Evolutionary conservation across 139 green algal genomes (phyloP).

Genomic region (Monoraphidium neglectum): DNA sequence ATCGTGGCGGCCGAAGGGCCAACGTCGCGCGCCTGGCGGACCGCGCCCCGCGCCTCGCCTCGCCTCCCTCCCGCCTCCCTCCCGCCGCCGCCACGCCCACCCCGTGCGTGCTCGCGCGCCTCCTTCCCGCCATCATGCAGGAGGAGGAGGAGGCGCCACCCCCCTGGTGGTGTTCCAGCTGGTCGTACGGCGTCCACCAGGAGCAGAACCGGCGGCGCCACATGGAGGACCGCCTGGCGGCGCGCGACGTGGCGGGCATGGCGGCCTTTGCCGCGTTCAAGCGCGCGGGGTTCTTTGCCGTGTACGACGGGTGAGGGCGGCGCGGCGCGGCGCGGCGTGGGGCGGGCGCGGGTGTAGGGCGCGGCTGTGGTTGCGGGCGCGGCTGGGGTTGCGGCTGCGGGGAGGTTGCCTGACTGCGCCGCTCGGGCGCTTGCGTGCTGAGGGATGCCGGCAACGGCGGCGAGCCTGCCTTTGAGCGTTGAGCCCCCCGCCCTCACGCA

Average conservation of each 20-base stretch:
- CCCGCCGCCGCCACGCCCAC: not conserved
- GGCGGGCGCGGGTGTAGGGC: no score
- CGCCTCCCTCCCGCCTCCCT: not conserved
- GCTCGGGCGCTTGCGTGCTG: no score
- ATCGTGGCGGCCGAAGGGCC: no score
- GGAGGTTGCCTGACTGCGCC: no score
- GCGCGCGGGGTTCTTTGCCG: constrained; percentile 28
- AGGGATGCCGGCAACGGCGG: no score
- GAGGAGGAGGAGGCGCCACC: not conserved
- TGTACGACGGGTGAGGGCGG: constrained; percentile 32
- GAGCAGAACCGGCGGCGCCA: constrained; percentile 21
- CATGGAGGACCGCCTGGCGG: constrained; percentile 29
- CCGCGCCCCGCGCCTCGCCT: not conserved
- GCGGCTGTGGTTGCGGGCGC: no score
- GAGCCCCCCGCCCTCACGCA: no score
- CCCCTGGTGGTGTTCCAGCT: not conserved
- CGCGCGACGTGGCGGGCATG: not conserved
- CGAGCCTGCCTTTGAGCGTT: no score
- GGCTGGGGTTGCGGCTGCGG: no score
- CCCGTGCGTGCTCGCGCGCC: not conserved
- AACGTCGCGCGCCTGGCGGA: no score
- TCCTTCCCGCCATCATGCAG: not conserved
- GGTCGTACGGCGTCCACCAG: not conserved
- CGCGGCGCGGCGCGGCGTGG: no score
- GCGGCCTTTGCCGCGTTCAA: constrained; percentile 13